Conservation (phyloP, 306 rosid genomes). For the Hippophae rhamnoides region DNA sequence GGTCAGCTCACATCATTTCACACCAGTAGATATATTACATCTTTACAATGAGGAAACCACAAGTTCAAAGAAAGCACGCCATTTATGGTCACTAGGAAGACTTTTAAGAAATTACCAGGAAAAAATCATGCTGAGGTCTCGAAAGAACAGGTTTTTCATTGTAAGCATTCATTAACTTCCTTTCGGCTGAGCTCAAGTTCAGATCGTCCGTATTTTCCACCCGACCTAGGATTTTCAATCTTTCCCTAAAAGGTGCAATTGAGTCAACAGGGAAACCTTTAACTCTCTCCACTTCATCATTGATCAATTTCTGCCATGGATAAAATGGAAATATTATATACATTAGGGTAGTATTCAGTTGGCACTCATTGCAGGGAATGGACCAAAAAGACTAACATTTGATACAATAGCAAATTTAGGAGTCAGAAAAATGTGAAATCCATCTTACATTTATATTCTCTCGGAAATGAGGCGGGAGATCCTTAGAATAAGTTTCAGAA, state of each 20-base stretch:
- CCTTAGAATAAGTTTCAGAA: constrained; percentile 67
- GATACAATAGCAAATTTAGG: constrained; percentile 7
- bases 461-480: constrained; percentile 60
- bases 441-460: constrained; percentile 66
- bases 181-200: constrained; percentile 62
- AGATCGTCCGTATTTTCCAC: constrained; percentile 76
- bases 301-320: constrained; percentile 61
- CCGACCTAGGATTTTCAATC: constrained; percentile 80
- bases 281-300: constrained; percentile 96
- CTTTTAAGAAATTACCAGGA: constrained; percentile 38
- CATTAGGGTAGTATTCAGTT: background rate
- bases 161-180: constrained; percentile 83
- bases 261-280: constrained; percentile 82
- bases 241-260: constrained; percentile 81
- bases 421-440: constrained; percentile 1
- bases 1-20: too few species aligned
- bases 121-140: constrained; percentile 96
- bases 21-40: background rate
- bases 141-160: constrained; percentile 96
- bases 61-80: background rate
- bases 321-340: constrained; percentile 4
- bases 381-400: constrained; percentile 5
- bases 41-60: background rate
- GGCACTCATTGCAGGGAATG: background rate
- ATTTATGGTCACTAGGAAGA: background rate